Base-by-base conservation (phyloP, 208 protist genomes). In the Histomonas meleagridis region DNA sequence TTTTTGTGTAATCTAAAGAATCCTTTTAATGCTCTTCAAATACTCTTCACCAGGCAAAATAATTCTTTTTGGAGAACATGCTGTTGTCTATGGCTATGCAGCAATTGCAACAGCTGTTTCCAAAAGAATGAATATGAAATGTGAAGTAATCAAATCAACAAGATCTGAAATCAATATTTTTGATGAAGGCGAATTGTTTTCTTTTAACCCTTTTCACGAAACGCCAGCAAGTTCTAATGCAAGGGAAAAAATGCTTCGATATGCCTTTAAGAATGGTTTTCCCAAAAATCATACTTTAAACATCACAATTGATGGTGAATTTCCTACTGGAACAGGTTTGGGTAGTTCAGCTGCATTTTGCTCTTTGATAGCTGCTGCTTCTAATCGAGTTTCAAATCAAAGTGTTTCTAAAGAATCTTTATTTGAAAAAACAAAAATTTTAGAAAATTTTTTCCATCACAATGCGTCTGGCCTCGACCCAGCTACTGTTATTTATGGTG, bases 401-500 rank as follows among this genome's bases (percentile, higher is more conserved):
- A 51, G 55, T 38, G 10, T 86, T 1, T 21, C 14, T 21, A 51
- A 55, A 51, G 76, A 86, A 18, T n/a, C 32, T 55, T n/a, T 86
- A 10, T 86, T 43, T 46, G 4, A 32, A 38, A 86, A 14, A 55
- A 38, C 76, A n/a, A 55, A 32, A 4, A 26, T 55, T 55, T 28
- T 86, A 18, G 76, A 86, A 16, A 86, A 86, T 21, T 86, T 86
- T 35, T 86, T 51, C 46, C 76, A 86, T 38, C 18, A n/a, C n/a
- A 86, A 86, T 86, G 46, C 76, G 55, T 86, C 76, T 55, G 76
- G 76, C 32, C 18, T 86, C 9, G 76, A 86, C 55, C 76, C 76
- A 86, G 76, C 76, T 32, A 86, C 76, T 38, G 76, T 86, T 55
- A n/a, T 86, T 38, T 86, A 86, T 55, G 76, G 76, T 38, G 76